Evolutionary conservation across 805 yeast genomes (phyloP).

Genomic region (Groenewaldozyma tartarivorans): DNA sequence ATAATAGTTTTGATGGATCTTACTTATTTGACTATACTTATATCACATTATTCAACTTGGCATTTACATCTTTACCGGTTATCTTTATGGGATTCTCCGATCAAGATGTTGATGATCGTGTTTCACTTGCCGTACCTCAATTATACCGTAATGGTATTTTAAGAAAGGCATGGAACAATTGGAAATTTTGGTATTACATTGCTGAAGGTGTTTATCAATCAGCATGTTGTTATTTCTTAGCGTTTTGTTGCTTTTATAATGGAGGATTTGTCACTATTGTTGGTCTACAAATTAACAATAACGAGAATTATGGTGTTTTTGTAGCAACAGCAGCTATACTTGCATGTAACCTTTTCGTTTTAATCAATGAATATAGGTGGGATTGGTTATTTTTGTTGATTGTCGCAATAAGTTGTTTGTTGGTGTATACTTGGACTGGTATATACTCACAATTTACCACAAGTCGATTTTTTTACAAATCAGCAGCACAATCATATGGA

Average conservation of each 20-base stretch:
- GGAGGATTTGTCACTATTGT: conserved; percentile 33
- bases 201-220: conserved; percentile 66
- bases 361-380: conserved; percentile 61
- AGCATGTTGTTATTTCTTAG: conserved; percentile 56
- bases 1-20: conserved; percentile 61
- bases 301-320: conserved; percentile 57
- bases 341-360: conserved; percentile 51
- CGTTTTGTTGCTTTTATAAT: conserved; percentile 45
- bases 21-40: conserved; percentile 71
- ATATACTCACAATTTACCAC: conserved; percentile 47
- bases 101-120: conserved; percentile 62
- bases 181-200: conserved; percentile 52
- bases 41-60: conserved; percentile 69
- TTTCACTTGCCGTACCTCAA: conserved; percentile 60
- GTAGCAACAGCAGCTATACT: conserved; percentile 48
- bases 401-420: conserved; percentile 41
- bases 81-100: conserved; percentile 64
- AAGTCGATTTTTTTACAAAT: conserved; percentile 49
- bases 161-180: conserved; percentile 52
- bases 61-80: conserved; percentile 73
- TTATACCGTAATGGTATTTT: conserved; percentile 59
- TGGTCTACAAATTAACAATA: conserved; percentile 49
- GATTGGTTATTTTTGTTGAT: conserved; percentile 54
- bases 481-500: conserved; percentile 54
- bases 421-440: conserved; percentile 65